A percentile compares a stretch with the other conserved stretches of the same genome.
Evolutionary conservation across 2,329 filamentous ascomycete genomes (phyloP).

Genomic region (Aspergillus sojae): DNA sequence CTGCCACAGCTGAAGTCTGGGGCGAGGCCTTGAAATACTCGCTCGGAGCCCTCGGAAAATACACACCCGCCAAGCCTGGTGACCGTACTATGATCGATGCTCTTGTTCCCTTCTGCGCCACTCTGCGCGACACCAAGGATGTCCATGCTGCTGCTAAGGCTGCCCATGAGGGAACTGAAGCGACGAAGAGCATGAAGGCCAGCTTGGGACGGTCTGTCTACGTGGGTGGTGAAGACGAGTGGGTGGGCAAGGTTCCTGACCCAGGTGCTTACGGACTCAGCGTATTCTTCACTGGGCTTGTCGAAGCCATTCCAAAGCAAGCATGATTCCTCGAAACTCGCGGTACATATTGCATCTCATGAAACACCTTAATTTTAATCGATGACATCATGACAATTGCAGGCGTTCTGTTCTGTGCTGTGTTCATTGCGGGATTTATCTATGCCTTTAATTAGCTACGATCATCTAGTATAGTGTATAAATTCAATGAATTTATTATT

Average conservation of each 20-base stretch:
- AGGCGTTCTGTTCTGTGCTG: conserved; percentile 1
- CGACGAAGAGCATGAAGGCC: conserved; percentile 89
- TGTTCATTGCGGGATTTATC: neutral
- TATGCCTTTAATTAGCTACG: neutral
- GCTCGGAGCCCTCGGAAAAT: conserved; percentile 71
- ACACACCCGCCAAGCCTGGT: conserved; percentile 86
- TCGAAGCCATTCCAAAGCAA: conserved; percentile 50
- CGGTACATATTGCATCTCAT: conserved; percentile 31
- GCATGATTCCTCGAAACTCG: conserved; percentile 13
- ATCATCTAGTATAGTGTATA: neutral
- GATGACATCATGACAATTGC: conserved; percentile 14
- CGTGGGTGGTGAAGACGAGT: conserved; percentile 65
- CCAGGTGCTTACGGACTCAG: conserved; percentile 78
- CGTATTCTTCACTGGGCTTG: conserved; percentile 79
- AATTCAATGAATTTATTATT: neutral
- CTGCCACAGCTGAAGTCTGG: conserved; percentile 58
- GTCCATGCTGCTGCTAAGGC: conserved; percentile 74
- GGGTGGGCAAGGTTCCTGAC: conserved; percentile 74
- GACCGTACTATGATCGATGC: conserved; percentile 92
- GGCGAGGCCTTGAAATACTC: conserved; percentile 71
- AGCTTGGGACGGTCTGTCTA: conserved; percentile 84
- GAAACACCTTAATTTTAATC: conserved; percentile 12
- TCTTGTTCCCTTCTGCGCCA: conserved; percentile 81
- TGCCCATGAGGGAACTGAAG: conserved; percentile 73
- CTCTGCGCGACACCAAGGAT: conserved; percentile 65